Evolutionary conservation across 73 alveolate genomes (phyloP), one percentile per base, ranked within the genome.

Genomic region (Vitrella brassicaformis): DNA sequence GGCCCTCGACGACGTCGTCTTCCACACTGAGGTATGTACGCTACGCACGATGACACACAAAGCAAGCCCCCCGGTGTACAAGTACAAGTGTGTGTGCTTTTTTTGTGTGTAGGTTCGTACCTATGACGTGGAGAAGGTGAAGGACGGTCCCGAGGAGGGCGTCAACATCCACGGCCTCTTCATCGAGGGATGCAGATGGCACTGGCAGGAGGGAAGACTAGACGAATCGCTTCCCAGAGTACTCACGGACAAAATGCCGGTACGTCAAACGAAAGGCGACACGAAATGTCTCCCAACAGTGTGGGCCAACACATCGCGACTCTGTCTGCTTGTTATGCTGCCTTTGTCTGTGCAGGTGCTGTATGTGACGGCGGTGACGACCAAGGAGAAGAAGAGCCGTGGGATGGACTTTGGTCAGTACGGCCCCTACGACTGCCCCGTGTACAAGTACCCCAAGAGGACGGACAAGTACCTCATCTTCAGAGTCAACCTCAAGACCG

Each of bases 161-260:
- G 97, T 93, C 64, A 79, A 89, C 75, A 87, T 96, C 75, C 90
- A 90, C 87, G 99, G 99, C 73, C 92, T 96, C 75, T 93, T 79
- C 87, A 86, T 94, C 70, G 98, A 96, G 85, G 99, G 99, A 65
- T 98, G 98, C 29, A 92, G 94, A 32, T 92, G 98, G 98, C 94
- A 87, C 87, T 93, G 92, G 72, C 93, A 89, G 73, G 83, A 76
- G 45, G 90, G 94, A 31, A 89, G 96, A 71, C 93, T 96, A 47
- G 97, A 94, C 47, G 97, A 94, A 66, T 89, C 95, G 10, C 84
- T 80, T 56, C 96, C 95, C 66, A 92, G 91, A 89, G 90, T 92
- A 78, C 88, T 91, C 74, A 87, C 77, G 87, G 91, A 81, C 31
- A 79, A 85, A 0, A 89, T 92, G 92, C 97, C 97, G 10, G n/a